Percentiles rank a stretch among this genome's conserved stretches.
Evolutionary conservation across 257 asterid species (phyloP).

Genomic region (Solanum lycopersicoides): DNA sequence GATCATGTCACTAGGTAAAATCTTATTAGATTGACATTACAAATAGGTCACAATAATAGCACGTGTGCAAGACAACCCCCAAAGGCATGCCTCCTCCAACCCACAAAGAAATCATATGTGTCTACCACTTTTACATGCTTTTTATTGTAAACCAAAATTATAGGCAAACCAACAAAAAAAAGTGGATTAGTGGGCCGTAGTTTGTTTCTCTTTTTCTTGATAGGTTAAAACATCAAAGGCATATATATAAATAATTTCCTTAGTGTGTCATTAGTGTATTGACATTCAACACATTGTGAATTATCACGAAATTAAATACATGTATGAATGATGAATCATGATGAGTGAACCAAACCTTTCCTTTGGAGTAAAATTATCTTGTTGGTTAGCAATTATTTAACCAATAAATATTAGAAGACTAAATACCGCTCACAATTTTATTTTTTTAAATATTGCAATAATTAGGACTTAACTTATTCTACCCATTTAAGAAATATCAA

Average conservation of each 20-base stretch:
- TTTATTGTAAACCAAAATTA: not conserved
- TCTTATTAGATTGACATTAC: not conserved
- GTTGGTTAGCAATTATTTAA: not conserved
- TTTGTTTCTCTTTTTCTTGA: not conserved
- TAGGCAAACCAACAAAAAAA: not conserved
- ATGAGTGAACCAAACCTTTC: not conserved
- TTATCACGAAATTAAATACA: not conserved
- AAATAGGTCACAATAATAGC: too few species aligned
- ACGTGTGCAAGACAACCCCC: not conserved
- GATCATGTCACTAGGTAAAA: not conserved
- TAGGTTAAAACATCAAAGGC: not conserved
- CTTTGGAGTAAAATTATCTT: not conserved
- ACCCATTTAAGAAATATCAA: too few species aligned
- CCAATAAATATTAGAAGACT: not conserved
- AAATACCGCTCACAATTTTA: too few species aligned
- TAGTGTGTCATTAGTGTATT: not conserved
- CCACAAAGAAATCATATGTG: conserved; percentile 9
- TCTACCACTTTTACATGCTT: not conserved
- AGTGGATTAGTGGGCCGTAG: not conserved
- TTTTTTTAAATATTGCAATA: too few species aligned
- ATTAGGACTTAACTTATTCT: too few species aligned
- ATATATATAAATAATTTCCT: not conserved
- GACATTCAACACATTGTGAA: not conserved
- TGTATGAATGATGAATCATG: not conserved
- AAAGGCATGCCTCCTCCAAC: conserved; percentile 5